Evolutionary conservation across 2,329 filamentous ascomycete genomes (phyloP).

Genomic region (Bipolaris sorokiniana): DNA sequence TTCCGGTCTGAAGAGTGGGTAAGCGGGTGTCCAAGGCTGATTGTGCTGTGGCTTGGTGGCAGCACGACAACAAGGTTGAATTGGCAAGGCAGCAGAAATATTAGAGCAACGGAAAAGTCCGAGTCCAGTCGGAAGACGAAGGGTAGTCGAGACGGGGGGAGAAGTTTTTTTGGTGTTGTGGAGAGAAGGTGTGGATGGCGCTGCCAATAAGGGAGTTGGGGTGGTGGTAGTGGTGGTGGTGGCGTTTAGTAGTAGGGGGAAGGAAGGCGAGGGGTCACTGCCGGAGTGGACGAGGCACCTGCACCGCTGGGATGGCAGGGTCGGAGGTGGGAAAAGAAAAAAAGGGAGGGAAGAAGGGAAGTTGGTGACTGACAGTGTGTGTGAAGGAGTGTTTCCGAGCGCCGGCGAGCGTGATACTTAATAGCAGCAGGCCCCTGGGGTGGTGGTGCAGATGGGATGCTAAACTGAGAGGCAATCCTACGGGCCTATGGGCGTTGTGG

Average conservation of each 20-base stretch:
- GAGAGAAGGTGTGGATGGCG: constrained; percentile 34
- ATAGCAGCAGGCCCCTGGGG: constrained; percentile 20
- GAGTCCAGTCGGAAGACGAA: constrained; percentile 26
- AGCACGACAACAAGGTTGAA: constrained; percentile 38
- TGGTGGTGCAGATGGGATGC: constrained; percentile 24
- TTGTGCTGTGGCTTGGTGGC: constrained; percentile 37
- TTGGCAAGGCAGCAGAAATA: constrained; percentile 26
- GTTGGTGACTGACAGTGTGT: constrained; percentile 40
- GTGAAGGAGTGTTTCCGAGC: constrained; percentile 24
- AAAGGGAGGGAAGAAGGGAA: constrained; percentile 34
- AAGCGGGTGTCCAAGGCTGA: constrained; percentile 45
- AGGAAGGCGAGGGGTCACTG: constrained; percentile 29
- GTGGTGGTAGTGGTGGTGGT: constrained; percentile 13
- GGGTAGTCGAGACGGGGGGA: constrained; percentile 17
- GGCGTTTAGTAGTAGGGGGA: constrained; percentile 4
- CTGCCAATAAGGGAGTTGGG: constrained; percentile 37
- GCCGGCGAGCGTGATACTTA: constrained; percentile 43
- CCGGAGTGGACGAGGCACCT: constrained; percentile 34
- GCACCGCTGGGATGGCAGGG: constrained; percentile 41
- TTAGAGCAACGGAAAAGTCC: constrained; percentile 35
- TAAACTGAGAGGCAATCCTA: constrained; percentile 25
- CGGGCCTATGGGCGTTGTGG: constrained; percentile 24
- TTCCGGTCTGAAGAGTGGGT: constrained; percentile 26
- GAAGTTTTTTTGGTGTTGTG: constrained; percentile 19
- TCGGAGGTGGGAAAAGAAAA: constrained; percentile 20